Conservation (phyloP, 495 filamentous ascomycete genomes). For the Podospora anserina region DNA sequence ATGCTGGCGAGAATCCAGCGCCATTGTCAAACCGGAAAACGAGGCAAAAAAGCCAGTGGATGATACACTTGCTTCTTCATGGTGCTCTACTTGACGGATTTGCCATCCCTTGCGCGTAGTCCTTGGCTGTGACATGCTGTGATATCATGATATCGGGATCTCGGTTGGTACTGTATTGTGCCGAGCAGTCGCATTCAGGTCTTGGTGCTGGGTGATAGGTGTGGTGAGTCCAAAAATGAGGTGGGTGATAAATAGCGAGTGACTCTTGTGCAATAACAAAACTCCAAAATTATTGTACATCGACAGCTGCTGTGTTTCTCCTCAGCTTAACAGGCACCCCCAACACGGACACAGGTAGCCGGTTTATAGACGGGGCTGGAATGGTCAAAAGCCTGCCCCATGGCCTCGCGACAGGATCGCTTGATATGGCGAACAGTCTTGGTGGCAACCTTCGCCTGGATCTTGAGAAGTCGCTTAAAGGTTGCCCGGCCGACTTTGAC, state of each 20-base stretch:
- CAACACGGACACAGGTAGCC: slow-evolving; percentile 22
- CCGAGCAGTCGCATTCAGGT: neutral
- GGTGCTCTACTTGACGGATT: neutral
- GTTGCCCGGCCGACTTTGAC: slow-evolving; percentile 11
- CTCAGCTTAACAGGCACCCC: neutral
- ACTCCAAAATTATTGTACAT: neutral
- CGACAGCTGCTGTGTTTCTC: neutral
- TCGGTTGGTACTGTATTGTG: neutral
- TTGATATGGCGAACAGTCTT: slow-evolving; percentile 18
- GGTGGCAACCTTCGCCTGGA: slow-evolving; percentile 20
- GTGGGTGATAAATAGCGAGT: neutral
- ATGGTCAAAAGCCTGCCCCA: slow-evolving; percentile 14
- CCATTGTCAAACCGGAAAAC: neutral
- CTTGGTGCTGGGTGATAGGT: neutral
- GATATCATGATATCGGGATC: neutral
- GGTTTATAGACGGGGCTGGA: neutral
- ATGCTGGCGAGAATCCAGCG: neutral
- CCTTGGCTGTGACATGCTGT: neutral
- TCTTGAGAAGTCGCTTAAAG: slow-evolving; percentile 13
- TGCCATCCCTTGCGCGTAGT: neutral
- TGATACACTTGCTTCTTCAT: neutral
- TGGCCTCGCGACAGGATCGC: slow-evolving; percentile 15
- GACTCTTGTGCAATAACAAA: neutral
- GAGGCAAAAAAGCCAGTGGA: neutral
- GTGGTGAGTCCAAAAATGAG: neutral